Conservation (phyloP, 768 basidiomycete species). For the Lactifluus subvellereus region DNA sequence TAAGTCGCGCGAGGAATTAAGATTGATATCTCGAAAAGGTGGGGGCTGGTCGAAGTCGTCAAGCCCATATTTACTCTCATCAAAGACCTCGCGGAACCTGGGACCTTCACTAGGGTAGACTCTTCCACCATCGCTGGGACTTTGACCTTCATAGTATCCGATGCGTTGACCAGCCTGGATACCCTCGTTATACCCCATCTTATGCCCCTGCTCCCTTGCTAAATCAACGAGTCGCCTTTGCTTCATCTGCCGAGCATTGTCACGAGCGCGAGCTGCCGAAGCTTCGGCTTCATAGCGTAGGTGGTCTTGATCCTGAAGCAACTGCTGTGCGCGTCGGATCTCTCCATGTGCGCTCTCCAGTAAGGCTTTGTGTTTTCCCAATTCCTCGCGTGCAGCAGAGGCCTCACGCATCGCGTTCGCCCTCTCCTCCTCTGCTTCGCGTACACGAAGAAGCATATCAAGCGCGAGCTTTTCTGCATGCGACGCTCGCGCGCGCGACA, state of each 20-base stretch:
- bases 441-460: conserved; percentile 40
- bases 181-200: conserved; percentile 39
- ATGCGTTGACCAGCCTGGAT: conserved; percentile 26
- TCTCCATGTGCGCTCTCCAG: conserved; percentile 42
- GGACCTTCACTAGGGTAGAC: neutral
- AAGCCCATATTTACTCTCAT: conserved; percentile 7
- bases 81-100: conserved; percentile 14
- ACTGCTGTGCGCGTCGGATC: conserved; percentile 38
- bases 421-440: conserved; percentile 37
- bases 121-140: neutral
- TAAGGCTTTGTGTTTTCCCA: conserved; percentile 42
- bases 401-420: conserved; percentile 36
- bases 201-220: conserved; percentile 42
- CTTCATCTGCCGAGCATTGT: conserved; percentile 39
- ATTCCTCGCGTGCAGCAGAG: conserved; percentile 37
- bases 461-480: conserved; percentile 44
- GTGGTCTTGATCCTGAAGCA: conserved; percentile 39
- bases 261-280: conserved; percentile 39
- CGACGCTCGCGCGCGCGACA: conserved; percentile 39
- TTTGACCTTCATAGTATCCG: conserved; percentile 17
- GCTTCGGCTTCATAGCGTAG: conserved; percentile 43
- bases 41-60: conserved; percentile 14
- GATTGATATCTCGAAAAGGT: neutral
- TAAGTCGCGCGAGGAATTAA: neutral
- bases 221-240: conserved; percentile 38